A percentile compares a stretch with the other conserved stretches of the same genome.
phyloP scores from a whole-genome alignment of 306 rosid genomes.

The Vigna radiata region DNA sequence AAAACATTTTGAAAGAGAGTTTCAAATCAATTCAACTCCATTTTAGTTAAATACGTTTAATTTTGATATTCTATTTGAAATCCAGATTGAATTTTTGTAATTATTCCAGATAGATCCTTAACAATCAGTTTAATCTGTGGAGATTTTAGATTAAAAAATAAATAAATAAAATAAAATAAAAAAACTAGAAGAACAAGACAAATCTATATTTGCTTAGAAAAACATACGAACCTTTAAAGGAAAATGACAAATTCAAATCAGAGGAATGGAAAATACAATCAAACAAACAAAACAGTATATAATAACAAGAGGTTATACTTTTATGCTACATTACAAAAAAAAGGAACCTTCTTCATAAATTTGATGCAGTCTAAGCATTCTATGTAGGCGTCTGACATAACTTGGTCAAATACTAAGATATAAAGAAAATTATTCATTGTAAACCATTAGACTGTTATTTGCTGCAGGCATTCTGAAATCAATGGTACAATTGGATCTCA shows the following conservation, averaged over 20 bases:
- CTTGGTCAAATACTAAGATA: background rate
- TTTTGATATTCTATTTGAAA: background rate
- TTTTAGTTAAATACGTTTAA: background rate
- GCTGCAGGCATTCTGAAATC: no score
- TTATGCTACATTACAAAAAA: background rate
- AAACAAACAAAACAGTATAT: background rate
- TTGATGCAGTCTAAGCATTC: slow-evolving; percentile 6
- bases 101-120: background rate
- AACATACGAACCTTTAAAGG: background rate
- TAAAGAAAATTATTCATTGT: background rate
- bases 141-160: background rate
- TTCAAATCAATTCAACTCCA: no score
- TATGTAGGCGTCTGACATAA: background rate
- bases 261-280: background rate
- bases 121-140: background rate
- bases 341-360: background rate
- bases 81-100: background rate
- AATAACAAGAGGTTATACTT: background rate
- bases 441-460: slow-evolving; percentile 1
- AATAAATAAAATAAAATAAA: background rate
- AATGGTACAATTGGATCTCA: no score
- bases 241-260: background rate
- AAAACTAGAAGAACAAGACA: background rate
- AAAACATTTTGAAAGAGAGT: no score
- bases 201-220: background rate